Percentiles rank a stretch among this genome's conserved stretches.
phyloP scores from a whole-genome alignment of 345 rosid genomes.

The Sisymbrium irio region DNA sequence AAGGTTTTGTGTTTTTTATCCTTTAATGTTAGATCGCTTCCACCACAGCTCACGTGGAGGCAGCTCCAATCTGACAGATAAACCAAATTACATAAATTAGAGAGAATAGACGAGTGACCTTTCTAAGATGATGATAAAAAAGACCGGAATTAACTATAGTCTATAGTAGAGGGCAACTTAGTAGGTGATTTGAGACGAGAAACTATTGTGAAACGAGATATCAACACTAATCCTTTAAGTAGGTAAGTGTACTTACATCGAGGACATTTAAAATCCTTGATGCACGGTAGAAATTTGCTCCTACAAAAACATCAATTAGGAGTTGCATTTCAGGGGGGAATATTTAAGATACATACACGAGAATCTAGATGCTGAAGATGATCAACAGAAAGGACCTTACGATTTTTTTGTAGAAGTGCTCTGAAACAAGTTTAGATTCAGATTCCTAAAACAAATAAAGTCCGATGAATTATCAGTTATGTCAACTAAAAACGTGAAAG shows the following conservation, averaged over 20 bases:
- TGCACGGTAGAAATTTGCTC: conserved; percentile 51
- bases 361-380: background rate
- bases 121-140: background rate
- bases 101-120: background rate
- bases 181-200: background rate
- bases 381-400: conserved; percentile 45
- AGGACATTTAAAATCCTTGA: conserved; percentile 49
- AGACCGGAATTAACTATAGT: background rate
- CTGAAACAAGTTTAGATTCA: conserved; percentile 60
- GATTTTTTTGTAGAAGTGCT: conserved; percentile 41
- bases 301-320: conserved; percentile 33
- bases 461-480: conserved; percentile 6
- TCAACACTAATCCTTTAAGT: background rate
- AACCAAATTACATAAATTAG: conserved; percentile 9
- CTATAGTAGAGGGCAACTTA: background rate
- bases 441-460: conserved; percentile 40
- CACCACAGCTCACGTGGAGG: conserved; percentile 64
- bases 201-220: background rate
- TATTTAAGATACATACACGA: background rate
- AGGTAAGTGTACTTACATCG: conserved; percentile 45
- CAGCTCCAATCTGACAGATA: conserved; percentile 46
- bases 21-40: conserved; percentile 36
- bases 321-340: background rate
- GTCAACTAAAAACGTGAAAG: conserved; percentile 8
- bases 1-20: conserved; percentile 35